These are phyloP conservation scores for Inga oerstediana DNA, from an alignment of 306 rosid species.

Conservation along the genomic window DNA sequence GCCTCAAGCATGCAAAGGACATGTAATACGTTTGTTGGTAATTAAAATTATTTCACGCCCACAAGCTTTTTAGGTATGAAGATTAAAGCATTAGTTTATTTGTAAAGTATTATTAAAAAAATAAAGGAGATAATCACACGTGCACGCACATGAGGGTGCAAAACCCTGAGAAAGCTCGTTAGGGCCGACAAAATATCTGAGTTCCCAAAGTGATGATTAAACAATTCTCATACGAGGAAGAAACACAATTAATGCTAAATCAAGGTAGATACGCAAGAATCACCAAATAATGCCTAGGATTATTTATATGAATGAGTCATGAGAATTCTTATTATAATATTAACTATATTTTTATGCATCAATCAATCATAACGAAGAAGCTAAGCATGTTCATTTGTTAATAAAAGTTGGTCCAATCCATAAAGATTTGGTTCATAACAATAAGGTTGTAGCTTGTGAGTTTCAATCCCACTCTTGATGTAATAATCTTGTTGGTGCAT, in stretches of 20 bases:
- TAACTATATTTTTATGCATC: no score
- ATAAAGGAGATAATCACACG: constrained; percentile 18
- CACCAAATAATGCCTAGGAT: background rate
- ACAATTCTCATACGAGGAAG: background rate
- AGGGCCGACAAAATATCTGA: constrained; percentile 18
- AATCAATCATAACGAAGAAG: no score
- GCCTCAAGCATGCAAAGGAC: background rate
- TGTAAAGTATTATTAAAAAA: background rate
- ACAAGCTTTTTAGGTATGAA: background rate
- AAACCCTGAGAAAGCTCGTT: constrained; percentile 12
- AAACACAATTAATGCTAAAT: constrained; percentile 28
- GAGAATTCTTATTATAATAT: background rate
- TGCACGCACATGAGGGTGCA: background rate
- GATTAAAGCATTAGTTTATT: background rate
- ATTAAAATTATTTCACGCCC: background rate
- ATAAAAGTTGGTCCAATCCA: no score
- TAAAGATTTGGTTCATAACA: no score
- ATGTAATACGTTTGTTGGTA: background rate
- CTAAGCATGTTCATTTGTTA: no score
- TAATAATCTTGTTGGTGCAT: no score
- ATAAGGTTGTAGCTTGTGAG: no score
- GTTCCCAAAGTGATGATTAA: background rate
- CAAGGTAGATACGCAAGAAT: constrained; percentile 6
- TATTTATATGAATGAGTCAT: background rate
- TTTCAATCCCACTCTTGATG: no score